Conservation (phyloP, 371 early-diverging fungal species). For the Apophysomyces ossiformis region DNA sequence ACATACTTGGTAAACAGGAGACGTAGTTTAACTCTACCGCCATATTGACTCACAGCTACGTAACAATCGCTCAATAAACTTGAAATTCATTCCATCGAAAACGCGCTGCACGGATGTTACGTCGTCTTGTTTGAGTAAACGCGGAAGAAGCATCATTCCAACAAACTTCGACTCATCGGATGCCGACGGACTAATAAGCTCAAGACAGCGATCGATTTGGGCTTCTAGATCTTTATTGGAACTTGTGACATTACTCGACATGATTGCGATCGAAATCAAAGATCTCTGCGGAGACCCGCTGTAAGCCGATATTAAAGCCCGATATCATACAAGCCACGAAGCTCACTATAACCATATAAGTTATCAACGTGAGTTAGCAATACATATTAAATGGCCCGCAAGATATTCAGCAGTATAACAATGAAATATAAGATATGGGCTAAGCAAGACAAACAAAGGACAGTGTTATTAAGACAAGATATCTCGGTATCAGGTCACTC, state of each 20-base stretch:
- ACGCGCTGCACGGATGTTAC: constrained; percentile 37
- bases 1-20: not conserved
- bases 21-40: not conserved
- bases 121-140: constrained; percentile 46
- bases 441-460: too few relatives aligned
- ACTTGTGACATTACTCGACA: constrained; percentile 21
- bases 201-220: constrained; percentile 55
- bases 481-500: too few relatives aligned
- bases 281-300: not conserved
- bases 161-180: constrained; percentile 59
- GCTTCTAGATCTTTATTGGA: constrained; percentile 40
- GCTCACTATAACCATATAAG: too few relatives aligned
- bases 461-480: too few relatives aligned
- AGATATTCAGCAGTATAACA: too few relatives aligned
- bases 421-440: too few relatives aligned
- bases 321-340: too few relatives aligned
- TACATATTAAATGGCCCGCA: too few relatives aligned
- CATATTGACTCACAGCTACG: constrained; percentile 37
- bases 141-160: constrained; percentile 57
- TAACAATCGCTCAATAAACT: constrained; percentile 52
- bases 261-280: not conserved
- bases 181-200: constrained; percentile 45
- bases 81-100: constrained; percentile 56
- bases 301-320: too few relatives aligned
- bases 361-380: too few relatives aligned